These are phyloP conservation scores for Solanum virginianum DNA, from an alignment of 257 asterid genomes.

Conservation along the genomic window DNA sequence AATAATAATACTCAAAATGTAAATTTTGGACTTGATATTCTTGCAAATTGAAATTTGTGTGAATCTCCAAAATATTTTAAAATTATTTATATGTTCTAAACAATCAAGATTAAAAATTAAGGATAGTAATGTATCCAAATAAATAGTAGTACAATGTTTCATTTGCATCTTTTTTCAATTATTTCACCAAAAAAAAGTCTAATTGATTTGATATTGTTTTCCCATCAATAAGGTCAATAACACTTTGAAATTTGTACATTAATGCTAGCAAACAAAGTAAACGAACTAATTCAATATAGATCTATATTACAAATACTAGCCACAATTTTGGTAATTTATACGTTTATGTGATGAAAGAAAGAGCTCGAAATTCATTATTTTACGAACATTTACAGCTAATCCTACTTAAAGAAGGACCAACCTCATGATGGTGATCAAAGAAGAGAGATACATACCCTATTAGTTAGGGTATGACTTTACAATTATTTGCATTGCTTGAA, in stretches of 20 bases:
- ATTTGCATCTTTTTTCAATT: not conserved
- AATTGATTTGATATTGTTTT: not conserved
- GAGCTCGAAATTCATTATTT: not conserved
- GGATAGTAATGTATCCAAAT: not conserved
- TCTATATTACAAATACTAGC: not conserved
- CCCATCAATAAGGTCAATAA: not conserved
- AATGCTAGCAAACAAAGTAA: not conserved
- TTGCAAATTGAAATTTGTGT: too few relatives aligned
- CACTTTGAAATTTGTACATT: conserved; percentile 3
- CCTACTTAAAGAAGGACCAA: not conserved
- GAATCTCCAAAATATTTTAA: too few relatives aligned
- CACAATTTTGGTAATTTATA: not conserved
- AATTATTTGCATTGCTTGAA: too few relatives aligned
- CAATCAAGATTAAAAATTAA: not conserved
- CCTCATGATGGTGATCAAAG: not conserved
- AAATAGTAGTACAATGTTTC: not conserved
- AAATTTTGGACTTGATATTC: too few relatives aligned
- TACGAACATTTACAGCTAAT: not conserved
- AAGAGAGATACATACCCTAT: not conserved
- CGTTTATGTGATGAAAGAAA: not conserved
- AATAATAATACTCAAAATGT: too few relatives aligned
- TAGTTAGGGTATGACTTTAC: too few relatives aligned
- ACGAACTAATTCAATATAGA: not conserved
- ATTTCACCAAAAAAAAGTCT: not conserved
- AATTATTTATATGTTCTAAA: too few relatives aligned